A percentile compares a stretch with the other conserved stretches of the same genome.
phyloP scores from a whole-genome alignment of 2,329 filamentous ascomycete genomes.

The Biscogniauxia marginata region DNA sequence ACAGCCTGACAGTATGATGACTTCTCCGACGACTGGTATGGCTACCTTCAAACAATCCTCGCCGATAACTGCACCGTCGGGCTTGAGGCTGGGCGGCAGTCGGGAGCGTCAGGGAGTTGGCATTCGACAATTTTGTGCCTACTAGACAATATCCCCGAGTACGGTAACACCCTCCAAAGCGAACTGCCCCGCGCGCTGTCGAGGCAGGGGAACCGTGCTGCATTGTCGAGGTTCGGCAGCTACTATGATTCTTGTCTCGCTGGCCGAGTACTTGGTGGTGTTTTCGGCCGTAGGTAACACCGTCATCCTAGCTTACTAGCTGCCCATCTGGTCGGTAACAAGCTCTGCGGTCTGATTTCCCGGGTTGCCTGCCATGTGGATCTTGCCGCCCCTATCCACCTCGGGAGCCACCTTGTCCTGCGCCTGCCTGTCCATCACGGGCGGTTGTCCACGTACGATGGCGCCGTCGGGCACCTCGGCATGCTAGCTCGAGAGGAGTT shows the following conservation, averaged over 20 bases:
- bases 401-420: neutral
- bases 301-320: neutral
- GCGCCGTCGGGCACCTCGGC: neutral
- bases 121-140: too few relatives aligned
- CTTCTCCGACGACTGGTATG: too few relatives aligned
- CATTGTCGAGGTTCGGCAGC: too few relatives aligned
- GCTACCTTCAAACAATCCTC: too few relatives aligned
- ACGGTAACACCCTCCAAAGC: neutral
- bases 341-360: neutral
- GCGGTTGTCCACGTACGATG: neutral
- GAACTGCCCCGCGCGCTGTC: neutral
- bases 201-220: too few relatives aligned
- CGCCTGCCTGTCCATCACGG: neutral
- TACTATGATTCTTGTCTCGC: too few relatives aligned
- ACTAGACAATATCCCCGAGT: neutral
- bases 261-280: neutral
- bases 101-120: neutral
- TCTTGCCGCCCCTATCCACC: neutral
- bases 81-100: too few relatives aligned
- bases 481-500: neutral
- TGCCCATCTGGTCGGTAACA: neutral
- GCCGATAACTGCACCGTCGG: too few relatives aligned
- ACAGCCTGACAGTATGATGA: too few relatives aligned
- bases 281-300: neutral
- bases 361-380: neutral